Evolutionary conservation across 371 early-diverging fungal genomes (phyloP).

Genomic region (Thermomucor indicae-seudaticae): DNA sequence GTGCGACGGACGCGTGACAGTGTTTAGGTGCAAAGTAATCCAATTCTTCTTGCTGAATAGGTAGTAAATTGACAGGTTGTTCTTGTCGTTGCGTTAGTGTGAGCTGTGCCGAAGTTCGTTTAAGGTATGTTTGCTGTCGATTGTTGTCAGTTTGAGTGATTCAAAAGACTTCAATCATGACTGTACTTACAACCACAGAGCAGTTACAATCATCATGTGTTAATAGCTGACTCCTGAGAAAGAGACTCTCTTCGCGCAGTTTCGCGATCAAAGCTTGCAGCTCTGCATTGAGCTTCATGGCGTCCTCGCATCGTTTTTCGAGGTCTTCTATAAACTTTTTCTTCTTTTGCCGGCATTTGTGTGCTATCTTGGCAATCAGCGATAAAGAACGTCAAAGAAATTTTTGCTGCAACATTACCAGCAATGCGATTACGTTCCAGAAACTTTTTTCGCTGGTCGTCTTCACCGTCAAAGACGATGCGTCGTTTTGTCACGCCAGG

Average conservation of each 20-base stretch:
- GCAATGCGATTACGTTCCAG: conserved; percentile 65
- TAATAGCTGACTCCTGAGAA: conserved; percentile 58
- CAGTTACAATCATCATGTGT: conserved; percentile 56
- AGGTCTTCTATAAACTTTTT: conserved; percentile 68
- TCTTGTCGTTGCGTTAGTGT: background rate
- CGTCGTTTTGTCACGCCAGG: no score
- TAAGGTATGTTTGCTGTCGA: conserved; percentile 5
- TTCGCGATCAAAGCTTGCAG: conserved; percentile 46
- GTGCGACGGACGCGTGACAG: no score
- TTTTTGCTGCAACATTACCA: conserved; percentile 30
- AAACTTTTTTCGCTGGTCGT: conserved; percentile 33
- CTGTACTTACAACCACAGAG: conserved; percentile 27
- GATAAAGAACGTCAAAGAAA: conserved; percentile 1
- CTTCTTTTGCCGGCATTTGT: conserved; percentile 76
- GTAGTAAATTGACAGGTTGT: no score
- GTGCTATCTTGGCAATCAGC: conserved; percentile 35
- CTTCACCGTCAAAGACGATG: no score
- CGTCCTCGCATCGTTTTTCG: conserved; percentile 50
- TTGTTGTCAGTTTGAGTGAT: background rate
- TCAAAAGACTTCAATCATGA: background rate
- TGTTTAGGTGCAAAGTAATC: no score
- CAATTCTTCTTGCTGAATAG: no score
- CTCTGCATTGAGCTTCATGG: conserved; percentile 49
- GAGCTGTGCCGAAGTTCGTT: conserved; percentile 6
- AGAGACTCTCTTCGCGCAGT: conserved; percentile 64